phyloP scores from a whole-genome alignment of 2,329 filamentous ascomycete genomes.

The Trichoderma afroharzianum region DNA sequence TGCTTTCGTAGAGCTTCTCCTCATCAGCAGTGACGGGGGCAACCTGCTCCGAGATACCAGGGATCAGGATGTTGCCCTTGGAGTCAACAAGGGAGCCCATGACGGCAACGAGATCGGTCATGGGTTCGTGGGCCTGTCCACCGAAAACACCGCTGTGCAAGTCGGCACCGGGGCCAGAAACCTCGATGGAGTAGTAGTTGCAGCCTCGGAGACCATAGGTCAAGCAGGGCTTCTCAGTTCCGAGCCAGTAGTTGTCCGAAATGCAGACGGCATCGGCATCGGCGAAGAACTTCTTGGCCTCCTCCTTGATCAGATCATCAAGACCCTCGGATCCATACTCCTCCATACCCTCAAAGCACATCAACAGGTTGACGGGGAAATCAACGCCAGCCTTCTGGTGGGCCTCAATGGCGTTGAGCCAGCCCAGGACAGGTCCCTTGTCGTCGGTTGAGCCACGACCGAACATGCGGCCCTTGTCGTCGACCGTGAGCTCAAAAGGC shows the following conservation, averaged over 20 bases:
- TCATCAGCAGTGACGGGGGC: slow-evolving; percentile 84
- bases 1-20: slow-evolving; percentile 79
- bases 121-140: slow-evolving; percentile 93
- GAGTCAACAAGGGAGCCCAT: slow-evolving; percentile 83
- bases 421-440: slow-evolving; percentile 95
- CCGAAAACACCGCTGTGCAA: slow-evolving; percentile 97
- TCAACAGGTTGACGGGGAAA: slow-evolving; percentile 94
- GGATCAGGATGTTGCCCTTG: slow-evolving; percentile 87
- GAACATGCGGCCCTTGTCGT: slow-evolving; percentile 91
- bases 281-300: slow-evolving; percentile 92
- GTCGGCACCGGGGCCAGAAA: slow-evolving; percentile 88
- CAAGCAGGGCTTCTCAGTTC: slow-evolving; percentile 95
- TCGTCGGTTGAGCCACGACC: slow-evolving; percentile 95
- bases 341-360: slow-evolving; percentile 99
- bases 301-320: slow-evolving; percentile 87
- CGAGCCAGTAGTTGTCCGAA: slow-evolving; percentile 99
- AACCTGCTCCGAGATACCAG: slow-evolving; percentile 91
- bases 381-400: slow-evolving; percentile 93
- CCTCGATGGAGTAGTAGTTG: slow-evolving; percentile 94
- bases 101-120: slow-evolving; percentile 88
- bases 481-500: slow-evolving; percentile 83
- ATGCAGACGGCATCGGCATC: slow-evolving; percentile 97
- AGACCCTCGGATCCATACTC: slow-evolving; percentile 96
- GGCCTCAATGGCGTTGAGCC: slow-evolving; percentile 96
- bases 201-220: slow-evolving; percentile 95